Evolutionary conservation across 2,329 filamentous ascomycete species (phyloP), one percentile per base, ranked within the genome.

Genomic region (Arthrobotrys sphaeroides): DNA sequence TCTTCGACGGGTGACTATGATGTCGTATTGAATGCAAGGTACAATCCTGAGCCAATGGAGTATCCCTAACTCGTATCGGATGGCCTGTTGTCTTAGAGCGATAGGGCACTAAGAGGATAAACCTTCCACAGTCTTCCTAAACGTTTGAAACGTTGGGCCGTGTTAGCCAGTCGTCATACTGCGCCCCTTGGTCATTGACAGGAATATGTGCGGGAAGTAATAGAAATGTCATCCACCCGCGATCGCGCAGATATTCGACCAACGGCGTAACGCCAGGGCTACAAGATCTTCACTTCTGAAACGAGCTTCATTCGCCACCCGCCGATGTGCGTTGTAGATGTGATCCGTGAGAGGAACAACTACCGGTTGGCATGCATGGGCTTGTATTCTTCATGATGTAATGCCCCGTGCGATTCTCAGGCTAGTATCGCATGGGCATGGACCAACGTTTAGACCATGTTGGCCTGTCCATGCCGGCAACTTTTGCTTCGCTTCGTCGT

Each of bases 21-120:
- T 75, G 72, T 69, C 57, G 67, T 75, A 20, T 28, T 38, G 28
- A 49, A 55, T 68, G 70, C 70, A 74, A 69, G 72, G 72, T 69
- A 69, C 64, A 38, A 13, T 40, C 40, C 28, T 68, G 2, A 20
- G 38, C 42, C 20, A 55, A 60, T 49, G 33, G 51, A n/a, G 1
- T 2, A 18, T 16, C 55, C 22, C 38, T 2, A 31, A 36, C 31
- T 62, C 33, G 66, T 51, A 70, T 70, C 62, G 55, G 66, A 53
- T 43, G 42, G n/a, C 4, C 40, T 36, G 53, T 20, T 33, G 38
- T 38, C 53, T 61, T 42, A 31, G 66, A 42, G n/a, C n/a, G n/a
- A n/a, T n/a, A 62, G 36, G 43, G 49, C 55, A 24, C 24, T 36
- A 33, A 28, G 28, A 55, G 51, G 18, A n/a, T 55, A 55, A 22